Percentiles rank a stretch among this genome's conserved stretches.
These are phyloP conservation scores for Debaryomyces fabryi DNA, from an alignment of 1,139 yeast genomes.

Conservation along the genomic window DNA sequence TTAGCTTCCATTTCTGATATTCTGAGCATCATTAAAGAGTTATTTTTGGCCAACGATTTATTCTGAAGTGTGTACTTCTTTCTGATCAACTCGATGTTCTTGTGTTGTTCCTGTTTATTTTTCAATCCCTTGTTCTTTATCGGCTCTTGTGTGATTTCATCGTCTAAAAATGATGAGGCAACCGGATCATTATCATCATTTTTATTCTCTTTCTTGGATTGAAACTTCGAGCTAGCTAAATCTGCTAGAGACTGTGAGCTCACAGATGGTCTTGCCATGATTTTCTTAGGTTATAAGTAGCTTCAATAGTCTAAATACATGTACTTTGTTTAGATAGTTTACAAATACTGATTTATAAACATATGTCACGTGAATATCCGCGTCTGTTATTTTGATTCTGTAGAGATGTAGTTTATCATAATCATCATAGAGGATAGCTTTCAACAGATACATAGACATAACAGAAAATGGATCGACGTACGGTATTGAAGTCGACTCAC, in stretches of 20 bases:
- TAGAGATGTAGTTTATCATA: background rate
- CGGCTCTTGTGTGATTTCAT: background rate
- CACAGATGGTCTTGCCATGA: constrained; percentile 23
- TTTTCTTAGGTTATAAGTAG: background rate
- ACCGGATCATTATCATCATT: background rate
- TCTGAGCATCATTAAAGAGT: constrained; percentile 51
- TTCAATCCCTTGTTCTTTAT: background rate
- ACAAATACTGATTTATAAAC: constrained; percentile 6
- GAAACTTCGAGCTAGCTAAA: constrained; percentile 6
- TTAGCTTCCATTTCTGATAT: constrained; percentile 54
- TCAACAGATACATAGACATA: background rate
- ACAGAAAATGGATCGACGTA: constrained; percentile 10
- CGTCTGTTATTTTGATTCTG: background rate
- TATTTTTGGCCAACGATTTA: constrained; percentile 56
- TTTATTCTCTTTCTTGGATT: background rate
- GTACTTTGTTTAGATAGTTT: constrained; percentile 2
- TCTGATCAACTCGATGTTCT: constrained; percentile 11
- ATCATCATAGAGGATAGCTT: background rate
- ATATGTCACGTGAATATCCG: constrained; percentile 4
- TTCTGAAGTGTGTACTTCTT: constrained; percentile 46
- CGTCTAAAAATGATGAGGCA: background rate
- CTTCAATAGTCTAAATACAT: background rate
- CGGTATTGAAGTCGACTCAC: constrained; percentile 10
- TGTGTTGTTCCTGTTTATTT: constrained; percentile 2
- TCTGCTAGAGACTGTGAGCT: constrained; percentile 17